Conservation (phyloP, 1,284 basidiomycete genomes). For the Vanrija sp. region DNA sequence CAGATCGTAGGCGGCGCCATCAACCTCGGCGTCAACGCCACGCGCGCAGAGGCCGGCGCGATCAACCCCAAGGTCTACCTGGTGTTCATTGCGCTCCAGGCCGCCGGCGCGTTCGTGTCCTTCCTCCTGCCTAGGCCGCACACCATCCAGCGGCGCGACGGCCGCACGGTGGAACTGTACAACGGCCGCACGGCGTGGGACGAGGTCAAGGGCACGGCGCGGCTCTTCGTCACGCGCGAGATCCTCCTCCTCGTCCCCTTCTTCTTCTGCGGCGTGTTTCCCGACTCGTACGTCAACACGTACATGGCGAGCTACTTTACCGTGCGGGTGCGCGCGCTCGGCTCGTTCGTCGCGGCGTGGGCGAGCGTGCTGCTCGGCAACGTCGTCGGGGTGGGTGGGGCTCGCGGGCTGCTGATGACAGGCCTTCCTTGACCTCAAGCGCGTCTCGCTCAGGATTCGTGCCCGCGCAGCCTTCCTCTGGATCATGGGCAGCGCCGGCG, state of each 20-base stretch:
- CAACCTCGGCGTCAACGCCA: conserved; percentile 32
- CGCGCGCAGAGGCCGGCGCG: conserved; percentile 6
- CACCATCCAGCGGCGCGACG: neutral
- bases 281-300: neutral
- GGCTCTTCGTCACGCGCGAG: neutral
- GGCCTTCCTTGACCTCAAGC: conserved; percentile 10
- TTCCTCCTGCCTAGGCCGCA: neutral
- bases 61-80: conserved; percentile 3
- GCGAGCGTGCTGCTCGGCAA: neutral
- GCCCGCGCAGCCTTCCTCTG: neutral
- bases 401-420: neutral
- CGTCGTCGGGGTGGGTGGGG: neutral
- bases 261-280: neutral
- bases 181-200: neutral
- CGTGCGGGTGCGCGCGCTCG: neutral
- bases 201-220: neutral
- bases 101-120: conserved; percentile 17
- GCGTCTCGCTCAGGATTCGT: neutral
- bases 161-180: neutral
- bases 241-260: neutral
- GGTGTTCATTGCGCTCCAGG: conserved; percentile 39
- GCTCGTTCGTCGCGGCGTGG: neutral
- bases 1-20: conserved; percentile 37
- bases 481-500: neutral
- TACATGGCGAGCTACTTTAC: neutral